phyloP scores from a whole-genome alignment of 2,329 filamentous ascomycete species.

The Fusarium praegraminearum region DNA sequence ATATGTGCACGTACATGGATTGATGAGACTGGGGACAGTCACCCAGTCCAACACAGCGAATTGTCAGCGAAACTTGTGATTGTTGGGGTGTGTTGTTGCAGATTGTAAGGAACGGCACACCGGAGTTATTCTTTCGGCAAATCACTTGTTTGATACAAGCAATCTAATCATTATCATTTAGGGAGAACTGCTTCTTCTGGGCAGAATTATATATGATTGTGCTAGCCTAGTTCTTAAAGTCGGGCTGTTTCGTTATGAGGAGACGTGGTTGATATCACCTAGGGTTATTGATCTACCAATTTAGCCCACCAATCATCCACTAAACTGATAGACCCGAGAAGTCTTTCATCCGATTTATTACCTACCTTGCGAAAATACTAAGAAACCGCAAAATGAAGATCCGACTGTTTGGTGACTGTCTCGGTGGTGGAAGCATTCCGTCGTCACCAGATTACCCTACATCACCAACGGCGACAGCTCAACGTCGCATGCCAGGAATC shows the following conservation, averaged over 20 bases:
- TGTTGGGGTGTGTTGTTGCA: too few relatives aligned
- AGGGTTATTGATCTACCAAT: not conserved
- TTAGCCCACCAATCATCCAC: not conserved
- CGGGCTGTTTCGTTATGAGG: too few relatives aligned
- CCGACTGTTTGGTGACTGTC: not conserved
- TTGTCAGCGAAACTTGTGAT: too few relatives aligned
- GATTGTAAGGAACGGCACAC: not conserved
- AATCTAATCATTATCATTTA: not conserved
- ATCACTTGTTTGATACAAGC: not conserved
- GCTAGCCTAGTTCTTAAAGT: not conserved
- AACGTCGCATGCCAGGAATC: not conserved
- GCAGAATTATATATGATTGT: accelerated
- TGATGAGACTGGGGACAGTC: not conserved
- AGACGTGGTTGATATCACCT: too few relatives aligned
- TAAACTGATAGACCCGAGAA: not conserved
- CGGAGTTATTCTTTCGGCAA: not conserved
- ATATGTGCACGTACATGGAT: not conserved
- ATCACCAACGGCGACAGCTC: not conserved
- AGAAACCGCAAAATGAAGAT: not conserved
- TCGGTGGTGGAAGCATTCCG: not conserved
- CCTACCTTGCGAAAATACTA: not conserved
- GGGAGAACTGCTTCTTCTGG: too few relatives aligned
- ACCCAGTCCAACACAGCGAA: too few relatives aligned
- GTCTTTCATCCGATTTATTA: not conserved
- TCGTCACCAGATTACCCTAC: not conserved